Evolutionary conservation across 495 filamentous ascomycete species (phyloP), one percentile per base, ranked within the genome.

Genomic region (Neurospora pannonica): DNA sequence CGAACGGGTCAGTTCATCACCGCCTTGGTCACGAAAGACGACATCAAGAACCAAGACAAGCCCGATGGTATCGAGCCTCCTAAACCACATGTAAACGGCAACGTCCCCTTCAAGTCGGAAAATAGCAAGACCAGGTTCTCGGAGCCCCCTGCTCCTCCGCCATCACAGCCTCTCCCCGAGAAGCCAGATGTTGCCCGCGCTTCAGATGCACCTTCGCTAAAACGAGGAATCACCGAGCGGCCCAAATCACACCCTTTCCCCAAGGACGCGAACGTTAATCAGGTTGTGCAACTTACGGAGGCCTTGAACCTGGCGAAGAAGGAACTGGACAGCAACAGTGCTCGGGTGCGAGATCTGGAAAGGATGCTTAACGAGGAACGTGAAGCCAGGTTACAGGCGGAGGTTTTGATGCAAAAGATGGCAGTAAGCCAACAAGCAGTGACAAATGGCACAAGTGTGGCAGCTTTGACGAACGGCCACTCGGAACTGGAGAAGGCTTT

Each of bases 141-240:
- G 4, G 94, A 97, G 73, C 95, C 94, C 24, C 94, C 94, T 10
- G 93, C 94, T 21, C 96, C 95, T 37, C 94, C 96, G 19, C 95
- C 95, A 15, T 92, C 95, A 78, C 94, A 97, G 77, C 93, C 95
- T 19, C 84, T 97, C 0, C 94, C 94, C 7, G 94, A 97, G 77
- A 97, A 97, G 79, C 94, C 94, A 2, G 93, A 96, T 82, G 87
- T 88, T 48, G 84, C 87, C 70, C 83, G 87, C 62, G 80, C 86
- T 39, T 84, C 88, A 72, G 84, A 85, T 10, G 79, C 85, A 71
- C 86, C 89, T 0, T 84, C 91, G 9, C 80, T 97, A 39, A 93
- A 93, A 76, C 86, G 94, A 70, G 86, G 86, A 38, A 91, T 93
- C 40, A 95, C 92, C 1, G 93, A 96, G 75, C 90, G 90, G 69